Evolutionary conservation across 805 yeast species (phyloP).

Genomic region (Yarrowia yakushimensis): DNA sequence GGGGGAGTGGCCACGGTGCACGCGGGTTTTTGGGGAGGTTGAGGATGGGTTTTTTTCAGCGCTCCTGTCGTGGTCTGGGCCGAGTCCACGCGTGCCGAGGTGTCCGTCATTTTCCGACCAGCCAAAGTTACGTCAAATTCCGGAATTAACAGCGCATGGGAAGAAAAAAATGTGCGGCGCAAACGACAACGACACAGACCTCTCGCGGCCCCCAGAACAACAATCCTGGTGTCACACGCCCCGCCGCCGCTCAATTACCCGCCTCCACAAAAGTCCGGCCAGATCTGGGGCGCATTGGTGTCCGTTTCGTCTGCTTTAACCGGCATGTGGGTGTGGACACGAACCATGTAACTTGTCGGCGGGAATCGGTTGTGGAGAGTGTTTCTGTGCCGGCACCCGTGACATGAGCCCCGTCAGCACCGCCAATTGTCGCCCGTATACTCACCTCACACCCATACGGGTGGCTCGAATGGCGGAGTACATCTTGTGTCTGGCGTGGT

Average conservation of each 20-base stretch:
- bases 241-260: background rate
- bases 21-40: too few species aligned
- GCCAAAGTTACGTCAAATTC: slow-evolving; percentile 19
- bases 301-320: background rate
- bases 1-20: background rate
- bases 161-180: background rate
- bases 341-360: too few species aligned
- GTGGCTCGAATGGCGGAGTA: slow-evolving; percentile 25
- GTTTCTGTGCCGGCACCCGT: too few species aligned
- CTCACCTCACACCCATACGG: slow-evolving; percentile 25
- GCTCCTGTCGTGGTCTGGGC: background rate
- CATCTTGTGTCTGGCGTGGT: background rate
- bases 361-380: too few species aligned
- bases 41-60: too few species aligned
- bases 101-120: slow-evolving; percentile 21
- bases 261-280: background rate
- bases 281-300: background rate
- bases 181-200: background rate
- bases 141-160: slow-evolving; percentile 20
- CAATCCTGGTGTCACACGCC: background rate
- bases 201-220: background rate
- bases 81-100: background rate
- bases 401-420: too few species aligned
- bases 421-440: background rate
- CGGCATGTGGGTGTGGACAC: too few species aligned